phyloP scores from a whole-genome alignment of 768 basidiomycete species.

The Hypholoma sublateritium region DNA sequence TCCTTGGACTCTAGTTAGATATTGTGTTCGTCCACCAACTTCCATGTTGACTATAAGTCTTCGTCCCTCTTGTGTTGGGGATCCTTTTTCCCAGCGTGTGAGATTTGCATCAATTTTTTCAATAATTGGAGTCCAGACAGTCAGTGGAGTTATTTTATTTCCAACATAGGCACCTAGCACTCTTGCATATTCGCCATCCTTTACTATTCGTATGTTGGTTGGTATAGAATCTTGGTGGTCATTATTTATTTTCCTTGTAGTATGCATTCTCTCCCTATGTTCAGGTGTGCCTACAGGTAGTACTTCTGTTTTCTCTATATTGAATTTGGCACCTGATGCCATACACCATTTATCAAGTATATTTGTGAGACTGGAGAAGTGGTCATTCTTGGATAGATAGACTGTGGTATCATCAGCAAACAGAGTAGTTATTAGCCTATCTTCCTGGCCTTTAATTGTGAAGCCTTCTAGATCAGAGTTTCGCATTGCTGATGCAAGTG shows the following conservation, averaged over 20 bases:
- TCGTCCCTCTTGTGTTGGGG: slow-evolving; percentile 29
- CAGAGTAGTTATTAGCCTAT: slow-evolving; percentile 27
- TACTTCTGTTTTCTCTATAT: slow-evolving; percentile 37
- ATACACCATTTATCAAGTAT: neutral
- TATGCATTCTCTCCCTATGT: slow-evolving; percentile 5
- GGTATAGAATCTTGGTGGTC: slow-evolving; percentile 11
- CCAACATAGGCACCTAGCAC: slow-evolving; percentile 33
- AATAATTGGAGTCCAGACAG: slow-evolving; percentile 23
- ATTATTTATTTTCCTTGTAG: neutral
- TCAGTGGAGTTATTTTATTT: slow-evolving; percentile 18
- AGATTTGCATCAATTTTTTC: slow-evolving; percentile 24
- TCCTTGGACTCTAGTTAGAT: slow-evolving; percentile 31
- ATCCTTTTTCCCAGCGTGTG: slow-evolving; percentile 20
- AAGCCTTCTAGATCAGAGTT: slow-evolving; percentile 28
- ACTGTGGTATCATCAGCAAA: slow-evolving; percentile 47
- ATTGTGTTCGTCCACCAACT: slow-evolving; percentile 33
- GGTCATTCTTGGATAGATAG: too few species aligned
- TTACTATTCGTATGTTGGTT: slow-evolving; percentile 21
- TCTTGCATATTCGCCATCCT: slow-evolving; percentile 27
- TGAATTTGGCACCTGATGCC: slow-evolving; percentile 30
- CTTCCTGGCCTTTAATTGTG: slow-evolving; percentile 10
- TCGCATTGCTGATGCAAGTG: slow-evolving; percentile 30
- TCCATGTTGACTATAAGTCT: slow-evolving; percentile 18
- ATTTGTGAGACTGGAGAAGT: slow-evolving; percentile 23
- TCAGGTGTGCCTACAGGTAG: slow-evolving; percentile 16